Percentiles rank a stretch among this genome's conserved stretches.
Conservation (phyloP, 176 grass and related monocot species). For the Puya raimondii region DNA sequence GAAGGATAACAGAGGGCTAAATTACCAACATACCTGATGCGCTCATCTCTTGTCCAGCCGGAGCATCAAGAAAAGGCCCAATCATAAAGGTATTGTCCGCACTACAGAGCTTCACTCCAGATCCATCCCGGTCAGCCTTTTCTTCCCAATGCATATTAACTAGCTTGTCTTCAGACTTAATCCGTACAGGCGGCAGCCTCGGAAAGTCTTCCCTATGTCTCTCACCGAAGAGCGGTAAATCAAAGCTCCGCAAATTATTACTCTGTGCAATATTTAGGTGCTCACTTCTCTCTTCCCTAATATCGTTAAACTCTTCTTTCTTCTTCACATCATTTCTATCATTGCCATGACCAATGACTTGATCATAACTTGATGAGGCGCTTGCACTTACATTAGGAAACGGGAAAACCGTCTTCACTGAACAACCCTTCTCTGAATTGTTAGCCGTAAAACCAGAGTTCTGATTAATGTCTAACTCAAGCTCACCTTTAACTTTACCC, state of each 20-base stretch:
- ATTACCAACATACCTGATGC: conserved; percentile 55
- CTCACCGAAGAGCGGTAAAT: conserved; percentile 46
- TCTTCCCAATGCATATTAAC: conserved; percentile 81
- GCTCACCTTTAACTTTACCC: conserved; percentile 9
- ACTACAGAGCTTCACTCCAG: conserved; percentile 41
- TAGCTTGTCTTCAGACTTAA: conserved; percentile 90
- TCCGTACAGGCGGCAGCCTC: conserved; percentile 71
- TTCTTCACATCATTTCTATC: conserved; percentile 51
- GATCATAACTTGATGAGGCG: conserved; percentile 45
- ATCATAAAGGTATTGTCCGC: conserved; percentile 86
- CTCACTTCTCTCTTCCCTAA: conserved; percentile 38
- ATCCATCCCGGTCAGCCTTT: conserved; percentile 47
- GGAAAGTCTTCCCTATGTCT: conserved; percentile 61
- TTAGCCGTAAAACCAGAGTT: not conserved
- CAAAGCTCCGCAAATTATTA: conserved; percentile 47
- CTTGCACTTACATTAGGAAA: conserved; percentile 51
- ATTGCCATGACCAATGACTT: conserved; percentile 26
- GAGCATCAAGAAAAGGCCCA: conserved; percentile 87
- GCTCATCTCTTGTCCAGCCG: conserved; percentile 79
- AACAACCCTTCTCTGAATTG: not conserved
- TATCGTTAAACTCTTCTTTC: conserved; percentile 28
- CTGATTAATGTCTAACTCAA: conserved; percentile 6
- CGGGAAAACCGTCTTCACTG: conserved; percentile 39
- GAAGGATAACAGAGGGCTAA: not conserved
- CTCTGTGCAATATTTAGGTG: conserved; percentile 35